Base-by-base conservation (phyloP, 1,284 basidiomycete species). In the Peniophora sp. region DNA sequence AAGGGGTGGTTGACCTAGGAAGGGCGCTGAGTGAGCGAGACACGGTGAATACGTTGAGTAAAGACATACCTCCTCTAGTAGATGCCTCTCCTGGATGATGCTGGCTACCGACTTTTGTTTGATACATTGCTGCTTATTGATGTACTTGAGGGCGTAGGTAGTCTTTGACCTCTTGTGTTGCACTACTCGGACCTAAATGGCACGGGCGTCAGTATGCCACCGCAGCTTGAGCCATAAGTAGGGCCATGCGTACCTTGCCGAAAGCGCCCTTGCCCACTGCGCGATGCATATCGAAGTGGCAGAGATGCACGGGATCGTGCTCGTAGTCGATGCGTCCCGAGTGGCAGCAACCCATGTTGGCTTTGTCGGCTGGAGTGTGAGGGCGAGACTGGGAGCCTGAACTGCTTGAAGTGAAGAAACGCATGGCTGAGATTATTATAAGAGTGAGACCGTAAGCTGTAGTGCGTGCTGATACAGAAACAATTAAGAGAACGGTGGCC, bases 71-170 rank as follows among this genome's bases (percentile, higher is more conserved):
- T 95, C 92, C 68, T 95, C 92, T 34, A 95, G 73, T 37, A 94
- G 70, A 52, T 88, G 75, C 41, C 92, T 77, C 66, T 95, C 93
- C 67, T 97, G 94, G 49, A 97, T 90, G 61, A 92, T 85, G 64
- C 97, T 96, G 41, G 89, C 87, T 3, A 95, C 83, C 8, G 93
- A 89, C 65, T 87, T 90, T 75, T 93, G 91, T 66, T 84, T 86
- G 54, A 93, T 84, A 66, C 92, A 95, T 67, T 83, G 73, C 39
- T 85, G 75, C 68, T 97, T 97, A 73, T 97, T 92, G 74, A 97
- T 95, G 70, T 97, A 97, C 65, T 97, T 97, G 69, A 97, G 83
- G 6, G 93, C 93, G 64, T 92, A 97, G 1, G 96, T 74, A 56
- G 90, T 84, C 63, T 93, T 94, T 11, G 88, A 84, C 66, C 85